Percentiles rank a stretch among this genome's conserved stretches.
Conservation (phyloP, 805 yeast genomes). For the Yamadazyma laniorum region DNA sequence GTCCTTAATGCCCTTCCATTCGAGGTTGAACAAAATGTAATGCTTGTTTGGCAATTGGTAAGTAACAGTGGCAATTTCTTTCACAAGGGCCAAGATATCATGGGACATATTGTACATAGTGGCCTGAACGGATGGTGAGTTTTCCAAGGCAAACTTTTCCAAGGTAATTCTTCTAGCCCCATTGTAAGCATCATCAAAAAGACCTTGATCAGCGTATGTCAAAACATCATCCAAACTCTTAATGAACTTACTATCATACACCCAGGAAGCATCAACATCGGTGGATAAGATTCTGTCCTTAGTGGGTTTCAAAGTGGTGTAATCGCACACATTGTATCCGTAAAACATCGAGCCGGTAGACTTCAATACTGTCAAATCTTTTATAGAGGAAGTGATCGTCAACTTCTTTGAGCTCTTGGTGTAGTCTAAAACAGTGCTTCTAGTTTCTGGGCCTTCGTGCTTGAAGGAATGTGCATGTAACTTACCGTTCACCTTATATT, state of each 20-base stretch:
- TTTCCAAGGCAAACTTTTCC: constrained; percentile 76
- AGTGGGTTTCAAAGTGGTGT: constrained; percentile 83
- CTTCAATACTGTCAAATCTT: constrained; percentile 80
- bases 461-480: constrained; percentile 80
- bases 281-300: constrained; percentile 85
- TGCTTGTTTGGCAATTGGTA: constrained; percentile 90
- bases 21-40: constrained; percentile 74
- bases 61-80: constrained; percentile 60
- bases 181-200: constrained; percentile 64
- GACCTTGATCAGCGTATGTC: constrained; percentile 53
- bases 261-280: constrained; percentile 75
- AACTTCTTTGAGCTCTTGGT: constrained; percentile 50
- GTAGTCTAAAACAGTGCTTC: constrained; percentile 56
- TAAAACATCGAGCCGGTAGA: constrained; percentile 92
- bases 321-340: constrained; percentile 83
- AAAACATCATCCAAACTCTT: constrained; percentile 50
- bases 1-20: constrained; percentile 80
- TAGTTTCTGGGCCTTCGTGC: constrained; percentile 81
- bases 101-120: constrained; percentile 93
- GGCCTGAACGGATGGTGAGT: constrained; percentile 94
- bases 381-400: constrained; percentile 63
- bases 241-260: constrained; percentile 51
- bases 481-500: constrained; percentile 70
- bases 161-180: constrained; percentile 67
- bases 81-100: constrained; percentile 59